Base-by-base conservation (phyloP, 441 rosid species). In the Mallotus japonicus region DNA sequence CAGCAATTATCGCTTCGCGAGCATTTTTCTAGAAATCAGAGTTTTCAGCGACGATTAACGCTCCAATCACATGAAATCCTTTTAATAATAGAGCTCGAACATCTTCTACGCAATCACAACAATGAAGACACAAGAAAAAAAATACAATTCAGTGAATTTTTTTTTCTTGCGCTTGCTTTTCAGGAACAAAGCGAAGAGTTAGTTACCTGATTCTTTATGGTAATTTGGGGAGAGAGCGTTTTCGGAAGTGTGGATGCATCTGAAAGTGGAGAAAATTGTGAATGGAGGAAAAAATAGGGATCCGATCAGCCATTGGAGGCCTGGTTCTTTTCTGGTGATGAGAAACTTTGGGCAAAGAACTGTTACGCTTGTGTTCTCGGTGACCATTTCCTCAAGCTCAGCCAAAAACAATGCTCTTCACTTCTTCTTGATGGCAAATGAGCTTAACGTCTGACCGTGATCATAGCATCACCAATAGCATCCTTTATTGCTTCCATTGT, bases 291-390 rank as follows among this genome's bases (percentile, higher is more conserved):
- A 83, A 75, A 91, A 91, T 2, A 92, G 96, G 60, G 93, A 92
- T 65, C 97, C 94, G 69, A 91, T 85, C 7, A 95, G 90, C 99
- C 97, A 92, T 74, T 88, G 97, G 50, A 92, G 88, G 17, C 82
- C 90, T 37, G 87, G 77, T 70, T 84, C 87, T 63, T 78, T 80
- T 47, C 67, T 73, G 24, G 76, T 53, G 73, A 83, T 76, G 14
- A 89, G 58, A 14, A 86, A 85, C 78, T 87, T 89, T 32, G 84
- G 81, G 79, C 94, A 88, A 42, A 90, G 80, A 56, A 92, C 74
- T 69, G 81, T 86, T 56, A 94, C 69, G 74, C 81, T 73, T 42
- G 74, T 50, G 34, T 77, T 44, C 49, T 73, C 78, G 72, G 70
- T 60, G 62, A 58, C 51, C 60, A 78, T 79, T 74, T 74, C 84